Conservation (phyloP, 2,329 filamentous ascomycete genomes). For the Scopulariopsis brevicaulis region DNA sequence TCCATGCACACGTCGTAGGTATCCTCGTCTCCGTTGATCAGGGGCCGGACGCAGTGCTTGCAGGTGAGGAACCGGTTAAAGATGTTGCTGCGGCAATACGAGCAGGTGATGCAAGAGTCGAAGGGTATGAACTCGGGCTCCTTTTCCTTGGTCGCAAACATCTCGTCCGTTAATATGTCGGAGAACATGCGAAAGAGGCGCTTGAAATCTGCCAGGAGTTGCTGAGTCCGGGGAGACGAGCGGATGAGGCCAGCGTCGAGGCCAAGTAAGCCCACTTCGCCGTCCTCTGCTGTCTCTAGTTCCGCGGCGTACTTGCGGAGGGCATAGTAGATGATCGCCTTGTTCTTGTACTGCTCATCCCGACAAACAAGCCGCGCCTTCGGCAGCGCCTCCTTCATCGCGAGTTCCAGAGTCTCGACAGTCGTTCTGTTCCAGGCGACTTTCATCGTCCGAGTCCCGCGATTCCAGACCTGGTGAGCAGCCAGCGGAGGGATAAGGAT, state of each 20-base stretch:
- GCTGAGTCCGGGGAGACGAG: constrained; percentile 39
- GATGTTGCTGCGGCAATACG: constrained; percentile 91
- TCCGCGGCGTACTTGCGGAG: constrained; percentile 66
- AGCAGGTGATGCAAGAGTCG: constrained; percentile 87
- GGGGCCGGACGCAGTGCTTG: constrained; percentile 62
- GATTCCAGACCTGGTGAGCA: constrained; percentile 97
- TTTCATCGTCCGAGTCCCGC: constrained; percentile 91
- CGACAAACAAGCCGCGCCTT: constrained; percentile 85
- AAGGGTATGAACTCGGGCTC: constrained; percentile 67
- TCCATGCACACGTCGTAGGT: constrained; percentile 97
- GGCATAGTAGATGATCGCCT: constrained; percentile 85
- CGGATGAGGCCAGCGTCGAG: constrained; percentile 32
- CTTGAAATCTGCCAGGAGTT: constrained; percentile 75
- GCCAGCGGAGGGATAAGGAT: constrained; percentile 88
- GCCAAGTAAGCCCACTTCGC: constrained; percentile 38
- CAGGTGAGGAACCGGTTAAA: constrained; percentile 96
- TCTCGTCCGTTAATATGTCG: constrained; percentile 71
- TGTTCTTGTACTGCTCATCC: constrained; percentile 98
- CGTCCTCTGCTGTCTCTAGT: constrained; percentile 29
- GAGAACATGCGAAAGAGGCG: constrained; percentile 69
- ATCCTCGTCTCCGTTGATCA: constrained; percentile 60
- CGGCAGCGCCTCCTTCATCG: constrained; percentile 75
- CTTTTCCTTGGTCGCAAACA: constrained; percentile 63
- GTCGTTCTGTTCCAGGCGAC: constrained; percentile 97
- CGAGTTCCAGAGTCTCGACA: constrained; percentile 78